These are phyloP conservation scores for Ascoidea asiatica DNA, from an alignment of 805 yeast species.

Conservation along the genomic window DNA sequence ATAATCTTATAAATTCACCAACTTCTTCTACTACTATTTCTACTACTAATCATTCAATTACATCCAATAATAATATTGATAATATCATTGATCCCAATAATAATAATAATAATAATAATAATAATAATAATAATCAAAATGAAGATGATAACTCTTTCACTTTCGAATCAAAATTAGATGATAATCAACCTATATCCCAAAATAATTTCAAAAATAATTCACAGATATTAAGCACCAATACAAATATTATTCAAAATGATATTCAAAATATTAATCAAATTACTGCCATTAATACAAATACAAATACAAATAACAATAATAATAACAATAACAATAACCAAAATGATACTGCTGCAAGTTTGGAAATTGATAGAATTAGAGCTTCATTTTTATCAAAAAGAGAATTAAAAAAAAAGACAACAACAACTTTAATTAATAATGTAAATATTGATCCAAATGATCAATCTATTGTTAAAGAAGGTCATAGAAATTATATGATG, in stretches of 20 bases:
- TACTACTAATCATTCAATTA: no score
- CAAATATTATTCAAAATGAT: not conserved
- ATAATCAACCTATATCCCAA: no score
- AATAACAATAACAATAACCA: no score
- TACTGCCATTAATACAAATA: not conserved
- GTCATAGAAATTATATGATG: conserved; percentile 84
- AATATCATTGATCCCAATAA: not conserved
- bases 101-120: conserved; percentile 2
- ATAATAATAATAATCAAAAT: not conserved
- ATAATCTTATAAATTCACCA: no score
- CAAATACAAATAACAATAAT: no score
- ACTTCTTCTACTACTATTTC: no score
- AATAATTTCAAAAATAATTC: no score
- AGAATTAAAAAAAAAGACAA: conserved; percentile 3
- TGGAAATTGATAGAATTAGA: conserved; percentile 38
- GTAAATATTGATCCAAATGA: conserved; percentile 24
- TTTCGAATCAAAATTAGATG: no score
- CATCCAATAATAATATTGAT: no score
- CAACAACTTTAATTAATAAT: conserved; percentile 13
- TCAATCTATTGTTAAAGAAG: conserved; percentile 57
- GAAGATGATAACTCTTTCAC: conserved; percentile 3
- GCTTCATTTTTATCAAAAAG: conserved; percentile 31
- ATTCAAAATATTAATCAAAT: not conserved
- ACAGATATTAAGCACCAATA: not conserved
- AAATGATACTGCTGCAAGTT: conserved; percentile 15